These are phyloP conservation scores for Eragrostis tef DNA, from an alignment of 202 grass and related monocot genomes.

Conservation along the genomic window DNA sequence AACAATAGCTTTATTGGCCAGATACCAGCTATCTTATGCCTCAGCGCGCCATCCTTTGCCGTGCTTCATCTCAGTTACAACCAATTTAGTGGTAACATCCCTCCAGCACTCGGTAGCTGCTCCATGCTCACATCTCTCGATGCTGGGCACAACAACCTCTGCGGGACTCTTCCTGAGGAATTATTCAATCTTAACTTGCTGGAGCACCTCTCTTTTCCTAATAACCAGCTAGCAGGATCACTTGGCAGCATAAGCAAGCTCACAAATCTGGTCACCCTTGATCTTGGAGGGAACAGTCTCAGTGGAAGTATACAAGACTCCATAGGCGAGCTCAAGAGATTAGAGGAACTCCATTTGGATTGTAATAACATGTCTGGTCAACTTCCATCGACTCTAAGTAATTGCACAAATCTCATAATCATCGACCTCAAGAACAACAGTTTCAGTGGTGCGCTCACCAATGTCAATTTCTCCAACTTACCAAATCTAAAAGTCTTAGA, in stretches of 20 bases:
- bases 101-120: constrained; percentile 48
- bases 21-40: constrained; percentile 41
- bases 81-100: constrained; percentile 44
- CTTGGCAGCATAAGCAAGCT: not conserved
- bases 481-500: constrained; percentile 25
- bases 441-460: constrained; percentile 18
- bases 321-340: constrained; percentile 26
- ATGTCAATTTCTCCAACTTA: constrained; percentile 32
- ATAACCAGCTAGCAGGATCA: constrained; percentile 32
- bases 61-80: constrained; percentile 52
- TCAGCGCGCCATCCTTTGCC: constrained; percentile 22
- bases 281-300: constrained; percentile 44
- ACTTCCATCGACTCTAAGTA: constrained; percentile 33
- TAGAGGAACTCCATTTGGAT: constrained; percentile 26
- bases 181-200: constrained; percentile 38
- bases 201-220: constrained; percentile 16
- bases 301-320: constrained; percentile 23
- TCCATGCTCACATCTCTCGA: constrained; percentile 37
- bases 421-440: constrained; percentile 25
- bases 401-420: constrained; percentile 25
- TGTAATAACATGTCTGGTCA: constrained; percentile 9
- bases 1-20: constrained; percentile 54
- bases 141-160: constrained; percentile 46
- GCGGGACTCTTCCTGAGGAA: constrained; percentile 49
- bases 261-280: constrained; percentile 21